Conservation (phyloP, 768 basidiomycete species). For the Leucocoprinus leucothites region DNA sequence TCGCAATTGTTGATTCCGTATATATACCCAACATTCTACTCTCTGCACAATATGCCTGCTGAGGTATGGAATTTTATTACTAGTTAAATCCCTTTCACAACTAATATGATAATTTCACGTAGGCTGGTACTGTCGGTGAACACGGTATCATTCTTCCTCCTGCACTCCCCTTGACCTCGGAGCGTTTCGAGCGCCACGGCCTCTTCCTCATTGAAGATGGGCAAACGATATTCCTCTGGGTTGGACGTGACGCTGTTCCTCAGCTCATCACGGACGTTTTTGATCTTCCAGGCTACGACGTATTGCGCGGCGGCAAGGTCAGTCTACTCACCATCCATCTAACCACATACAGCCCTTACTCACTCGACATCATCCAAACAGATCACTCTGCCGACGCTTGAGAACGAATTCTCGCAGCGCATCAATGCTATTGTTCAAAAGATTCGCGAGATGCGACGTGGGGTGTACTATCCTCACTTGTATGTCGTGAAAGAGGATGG, state of each 20-base stretch:
- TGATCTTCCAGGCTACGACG: conserved; percentile 82
- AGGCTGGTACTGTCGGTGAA: conserved; percentile 92
- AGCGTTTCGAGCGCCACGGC: conserved; percentile 91
- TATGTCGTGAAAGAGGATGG: conserved; percentile 99
- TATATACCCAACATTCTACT: conserved; percentile 93
- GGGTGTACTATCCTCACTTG: conserved; percentile 89
- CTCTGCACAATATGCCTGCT: conserved; percentile 92
- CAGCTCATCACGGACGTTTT: conserved; percentile 94
- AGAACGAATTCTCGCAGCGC: conserved; percentile 94
- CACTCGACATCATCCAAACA: conserved; percentile 25
- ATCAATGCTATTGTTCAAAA: conserved; percentile 93
- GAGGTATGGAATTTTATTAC: conserved; percentile 51
- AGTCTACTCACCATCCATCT: conserved; percentile 13
- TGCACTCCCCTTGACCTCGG: conserved; percentile 88
- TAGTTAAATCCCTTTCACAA: too few species aligned
- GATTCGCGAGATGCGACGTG: conserved; percentile 89
- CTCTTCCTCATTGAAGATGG: conserved; percentile 96
- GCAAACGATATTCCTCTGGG: conserved; percentile 97
- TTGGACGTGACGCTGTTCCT: conserved; percentile 98
- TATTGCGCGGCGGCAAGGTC: conserved; percentile 92
- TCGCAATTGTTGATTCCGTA: conserved; percentile 91
- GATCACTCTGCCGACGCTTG: conserved; percentile 86
- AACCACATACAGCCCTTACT: background rate
- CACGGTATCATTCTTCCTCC: conserved; percentile 85
- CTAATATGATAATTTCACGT: conserved; percentile 8